Base-by-base conservation (phyloP, 805 yeast genomes). In the Nakazawaea wickerhamii region DNA sequence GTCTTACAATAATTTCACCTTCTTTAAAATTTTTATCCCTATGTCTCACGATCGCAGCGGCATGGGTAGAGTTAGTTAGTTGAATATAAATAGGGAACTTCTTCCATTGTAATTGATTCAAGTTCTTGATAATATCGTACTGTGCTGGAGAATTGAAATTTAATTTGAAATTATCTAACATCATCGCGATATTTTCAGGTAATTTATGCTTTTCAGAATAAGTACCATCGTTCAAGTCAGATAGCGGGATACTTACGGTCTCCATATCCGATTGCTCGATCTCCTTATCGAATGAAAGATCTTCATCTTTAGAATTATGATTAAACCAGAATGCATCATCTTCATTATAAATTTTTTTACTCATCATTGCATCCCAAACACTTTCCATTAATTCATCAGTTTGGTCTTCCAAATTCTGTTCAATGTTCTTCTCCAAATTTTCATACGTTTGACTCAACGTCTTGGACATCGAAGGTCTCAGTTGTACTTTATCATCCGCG, bases 11-110 rank as follows among this genome's bases (percentile, higher is more conserved):
- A 2, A 67, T 55, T 52, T 77, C 73, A 1, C 96, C 96, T 58
- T 87, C 95, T 26, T 61, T 75, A 48, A 81, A 79, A 9, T 70
- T 69, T 9, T 70, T 68, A 23, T 72, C 74, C 19, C 64, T 63
- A 48, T 71, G 76, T 38, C 95, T 71, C 33, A 81, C 85, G 45
- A 87, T 84, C 2, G 87, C 81, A 1, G 93, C 95, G 1, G 95
- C 87, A 55, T 87, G 96, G 1, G 95, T 75, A 34, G 79, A 74
- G 38, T 70, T 70, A 5, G 91, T 80, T 23, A 73, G 64, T 30
- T 81, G 70, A 45, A 87, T 82, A 46, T 81, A 71, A 21, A 87
- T 70, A 0, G 93, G 90, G 50, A 61, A 81, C 55, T 85, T 87
- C 33, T 64, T 58, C 95, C 95, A 88, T 2, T 63, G 53, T 4